Base-by-base conservation (phyloP, 192 early-diverging fungal species). In the Rhizophagus sp. region DNA sequence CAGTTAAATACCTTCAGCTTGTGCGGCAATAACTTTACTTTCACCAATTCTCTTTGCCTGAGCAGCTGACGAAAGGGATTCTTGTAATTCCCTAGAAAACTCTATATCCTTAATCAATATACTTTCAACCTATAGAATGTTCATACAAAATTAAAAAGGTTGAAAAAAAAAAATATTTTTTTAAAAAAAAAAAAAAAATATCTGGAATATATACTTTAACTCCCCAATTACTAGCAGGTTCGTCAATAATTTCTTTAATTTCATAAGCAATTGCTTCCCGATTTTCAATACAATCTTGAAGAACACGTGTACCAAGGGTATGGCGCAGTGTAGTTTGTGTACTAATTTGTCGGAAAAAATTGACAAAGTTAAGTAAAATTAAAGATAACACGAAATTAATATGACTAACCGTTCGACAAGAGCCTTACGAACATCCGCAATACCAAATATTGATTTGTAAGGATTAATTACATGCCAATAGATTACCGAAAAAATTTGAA, bases 211-310 rank as follows among this genome's bases (percentile, higher is more conserved):
- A 86, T 81, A 92, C 90, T 65, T 90, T 90, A 30, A 96, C 94
- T 27, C 97, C 97, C 94, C 94, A 94, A 2, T 86, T 80, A 22
- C 82, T 77, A 4, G 96, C 97, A 22, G 96, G 92, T 4, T 83
- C 88, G 33, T 91, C 95, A 73, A 97, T 96, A 22, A 97, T 92
- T 19, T 88, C 89, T 33, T 93, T 89, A 80, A 98, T 97, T 62
- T 95, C 95, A 73, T 90, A 89, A 3, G 95, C 95, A 79, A 98
- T 94, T 0, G 90, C 88, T 66, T 96, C 93, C 33, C 96, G 90
- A 84, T 97, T 94, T 85, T 98, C 97, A 71, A 98, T 93, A 80
- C 88, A 85, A 25, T 96, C 96, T 84, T 98, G 97, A 25, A 98
- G 84, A 3, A 92, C 92, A 24, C 92, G 91, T 24, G 90, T 88